A percentile compares a stretch with the other conserved stretches of the same genome.
Evolutionary conservation across 106 monocot species (phyloP).

Genomic region (Hemerocallis citrina): DNA sequence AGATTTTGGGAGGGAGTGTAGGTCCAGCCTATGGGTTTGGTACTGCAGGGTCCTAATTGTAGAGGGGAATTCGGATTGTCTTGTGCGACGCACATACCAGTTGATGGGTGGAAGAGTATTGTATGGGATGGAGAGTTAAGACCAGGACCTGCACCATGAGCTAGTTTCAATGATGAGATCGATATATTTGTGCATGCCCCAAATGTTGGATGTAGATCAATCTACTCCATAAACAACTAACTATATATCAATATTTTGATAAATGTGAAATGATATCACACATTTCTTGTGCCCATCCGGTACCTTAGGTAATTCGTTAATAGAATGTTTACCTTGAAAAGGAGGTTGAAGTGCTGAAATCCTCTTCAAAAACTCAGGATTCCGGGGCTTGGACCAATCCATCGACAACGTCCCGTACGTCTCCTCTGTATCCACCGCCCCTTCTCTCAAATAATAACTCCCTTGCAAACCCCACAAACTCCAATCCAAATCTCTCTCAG

Average conservation of each 20-base stretch:
- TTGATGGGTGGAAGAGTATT: conserved; percentile 65
- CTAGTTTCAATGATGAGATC: too few species aligned
- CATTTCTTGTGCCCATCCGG: neutral
- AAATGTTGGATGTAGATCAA: too few species aligned
- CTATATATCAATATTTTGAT: too few species aligned
- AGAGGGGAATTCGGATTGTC: conserved; percentile 8
- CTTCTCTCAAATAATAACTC: conserved; percentile 36
- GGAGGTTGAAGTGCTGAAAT: conserved; percentile 14
- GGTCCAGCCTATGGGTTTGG: conserved; percentile 42
- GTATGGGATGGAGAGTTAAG: conserved; percentile 22
- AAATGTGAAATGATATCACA: neutral
- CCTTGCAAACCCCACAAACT: conserved; percentile 35
- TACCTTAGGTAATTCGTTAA: neutral
- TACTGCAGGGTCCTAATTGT: conserved; percentile 45
- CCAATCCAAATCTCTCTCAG: conserved; percentile 34
- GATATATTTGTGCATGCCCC: too few species aligned
- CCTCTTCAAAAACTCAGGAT: conserved; percentile 10
- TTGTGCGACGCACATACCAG: conserved; percentile 47
- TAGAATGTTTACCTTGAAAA: conserved; percentile 8
- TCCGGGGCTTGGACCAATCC: conserved; percentile 13
- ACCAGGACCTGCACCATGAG: conserved; percentile 45
- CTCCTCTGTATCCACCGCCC: conserved; percentile 20
- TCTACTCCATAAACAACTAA: too few species aligned
- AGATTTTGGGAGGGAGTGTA: conserved; percentile 23
- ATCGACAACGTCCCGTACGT: conserved; percentile 14